Percentiles rank a stretch among this genome's conserved stretches.
Evolutionary conservation across 495 filamentous ascomycete species (phyloP).

Genomic region (Glutinoglossum americanum): DNA sequence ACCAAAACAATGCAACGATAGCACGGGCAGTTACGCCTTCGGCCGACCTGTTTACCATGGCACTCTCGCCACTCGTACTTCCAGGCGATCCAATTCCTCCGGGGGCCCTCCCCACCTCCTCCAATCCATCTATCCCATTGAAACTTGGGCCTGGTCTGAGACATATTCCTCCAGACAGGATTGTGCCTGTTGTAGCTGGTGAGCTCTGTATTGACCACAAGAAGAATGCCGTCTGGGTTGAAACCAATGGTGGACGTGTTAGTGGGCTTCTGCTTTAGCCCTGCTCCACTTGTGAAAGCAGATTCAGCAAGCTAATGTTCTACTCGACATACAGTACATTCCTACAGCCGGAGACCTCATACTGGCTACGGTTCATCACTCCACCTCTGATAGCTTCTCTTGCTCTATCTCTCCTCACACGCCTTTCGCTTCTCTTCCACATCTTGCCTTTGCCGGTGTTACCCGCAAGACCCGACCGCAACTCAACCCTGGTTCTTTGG

Average conservation of each 20-base stretch:
- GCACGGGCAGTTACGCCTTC: background rate
- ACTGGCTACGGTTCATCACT: conserved; percentile 62
- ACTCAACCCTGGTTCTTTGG: conserved; percentile 47
- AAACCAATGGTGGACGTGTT: conserved; percentile 44
- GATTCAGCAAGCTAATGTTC: background rate
- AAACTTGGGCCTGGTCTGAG: conserved; percentile 71
- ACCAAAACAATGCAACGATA: conserved; percentile 1
- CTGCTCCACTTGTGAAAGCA: background rate
- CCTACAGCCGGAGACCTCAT: conserved; percentile 60
- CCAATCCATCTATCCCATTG: conserved; percentile 41
- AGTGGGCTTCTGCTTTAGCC: conserved; percentile 2
- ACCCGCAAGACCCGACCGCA: conserved; percentile 79
- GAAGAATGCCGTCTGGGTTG: conserved; percentile 65
- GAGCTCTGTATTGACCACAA: conserved; percentile 48
- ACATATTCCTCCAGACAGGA: conserved; percentile 44
- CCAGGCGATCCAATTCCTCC: conserved; percentile 58
- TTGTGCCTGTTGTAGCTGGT: conserved; percentile 62
- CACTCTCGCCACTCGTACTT: conserved; percentile 29
- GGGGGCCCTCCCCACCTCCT: conserved; percentile 33
- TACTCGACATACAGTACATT: conserved; percentile 47
- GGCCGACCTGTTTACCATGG: background rate
- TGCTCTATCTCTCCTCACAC: conserved; percentile 48
- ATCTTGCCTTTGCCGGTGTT: conserved; percentile 76
- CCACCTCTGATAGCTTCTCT: conserved; percentile 53
- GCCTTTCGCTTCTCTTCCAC: conserved; percentile 52